phyloP scores from a whole-genome alignment of 75 land plant genomes.

The Sequoia sempervirens region DNA sequence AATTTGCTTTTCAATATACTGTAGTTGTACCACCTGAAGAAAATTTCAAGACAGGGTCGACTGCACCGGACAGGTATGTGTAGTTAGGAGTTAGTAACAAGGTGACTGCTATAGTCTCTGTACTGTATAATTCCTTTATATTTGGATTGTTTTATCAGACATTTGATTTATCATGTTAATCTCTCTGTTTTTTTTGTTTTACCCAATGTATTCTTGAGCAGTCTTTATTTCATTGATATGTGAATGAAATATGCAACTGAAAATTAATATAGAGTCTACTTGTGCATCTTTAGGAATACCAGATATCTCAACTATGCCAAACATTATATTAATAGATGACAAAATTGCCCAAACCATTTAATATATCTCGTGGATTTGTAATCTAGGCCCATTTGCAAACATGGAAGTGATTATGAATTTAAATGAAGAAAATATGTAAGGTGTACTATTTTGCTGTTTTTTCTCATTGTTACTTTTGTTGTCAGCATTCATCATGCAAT shows the following conservation, averaged over 20 bases:
- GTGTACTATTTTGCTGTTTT: too few species aligned
- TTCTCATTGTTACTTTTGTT: too few species aligned
- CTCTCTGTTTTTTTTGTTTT: not conserved
- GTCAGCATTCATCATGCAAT: too few species aligned
- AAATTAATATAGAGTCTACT: not conserved
- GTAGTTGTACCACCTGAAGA: slow-evolving; percentile 75
- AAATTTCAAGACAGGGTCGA: slow-evolving; percentile 20
- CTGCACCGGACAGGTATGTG: slow-evolving; percentile 37
- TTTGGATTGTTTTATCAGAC: not conserved
- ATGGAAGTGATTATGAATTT: too few species aligned
- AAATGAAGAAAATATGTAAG: too few species aligned
- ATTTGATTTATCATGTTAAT: not conserved
- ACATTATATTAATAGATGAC: not conserved
- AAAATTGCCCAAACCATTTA: not conserved
- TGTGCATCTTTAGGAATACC: not conserved
- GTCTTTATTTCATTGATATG: not conserved
- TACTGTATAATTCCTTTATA: not conserved
- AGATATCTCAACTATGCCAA: not conserved
- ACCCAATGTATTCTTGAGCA: not conserved
- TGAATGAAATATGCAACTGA: not conserved
- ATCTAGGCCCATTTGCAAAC: not conserved
- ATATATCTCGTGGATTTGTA: not conserved
- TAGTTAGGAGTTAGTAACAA: not conserved
- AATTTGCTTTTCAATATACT: slow-evolving; percentile 94
- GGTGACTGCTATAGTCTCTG: not conserved